phyloP scores from a whole-genome alignment of 495 filamentous ascomycete species.

The Aspergillus bridgeri region DNA sequence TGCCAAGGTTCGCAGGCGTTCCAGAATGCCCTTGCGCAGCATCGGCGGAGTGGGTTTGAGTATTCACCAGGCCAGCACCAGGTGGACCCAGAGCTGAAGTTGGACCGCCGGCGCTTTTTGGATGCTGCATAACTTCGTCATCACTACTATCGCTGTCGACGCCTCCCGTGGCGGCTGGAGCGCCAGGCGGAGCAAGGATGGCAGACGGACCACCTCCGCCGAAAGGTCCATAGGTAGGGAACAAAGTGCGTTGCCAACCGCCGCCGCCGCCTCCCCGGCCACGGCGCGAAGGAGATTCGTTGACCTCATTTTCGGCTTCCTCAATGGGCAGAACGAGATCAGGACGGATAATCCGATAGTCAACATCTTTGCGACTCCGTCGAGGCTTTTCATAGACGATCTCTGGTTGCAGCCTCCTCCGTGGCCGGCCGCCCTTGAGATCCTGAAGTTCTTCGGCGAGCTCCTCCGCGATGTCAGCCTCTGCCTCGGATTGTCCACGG shows the following conservation, averaged over 20 bases:
- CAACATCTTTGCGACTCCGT: conserved; percentile 56
- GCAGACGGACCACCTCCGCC: conserved; percentile 74
- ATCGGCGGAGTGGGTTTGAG: conserved; percentile 65
- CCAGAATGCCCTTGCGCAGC: conserved; percentile 57
- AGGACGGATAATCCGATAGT: conserved; percentile 74
- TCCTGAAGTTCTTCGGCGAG: conserved; percentile 75
- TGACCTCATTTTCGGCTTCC: conserved; percentile 62
- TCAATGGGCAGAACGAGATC: conserved; percentile 63
- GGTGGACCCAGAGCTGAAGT: conserved; percentile 59
- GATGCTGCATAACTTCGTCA: conserved; percentile 65
- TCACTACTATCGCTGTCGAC: conserved; percentile 96
- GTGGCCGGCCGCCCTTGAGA: conserved; percentile 53
- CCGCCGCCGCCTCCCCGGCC: conserved; percentile 51
- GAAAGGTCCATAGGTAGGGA: conserved; percentile 86
- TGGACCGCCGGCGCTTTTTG: conserved; percentile 51
- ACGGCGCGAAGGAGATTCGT: conserved; percentile 63
- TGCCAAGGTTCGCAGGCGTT: conserved; percentile 82
- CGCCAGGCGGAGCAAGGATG: conserved; percentile 74
- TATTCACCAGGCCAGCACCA: conserved; percentile 47
- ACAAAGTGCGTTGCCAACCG: conserved; percentile 70
- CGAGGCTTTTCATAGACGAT: conserved; percentile 57
- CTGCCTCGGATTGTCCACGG: conserved; percentile 50
- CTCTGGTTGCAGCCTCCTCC: conserved; percentile 50
- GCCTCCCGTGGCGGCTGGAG: conserved; percentile 64
- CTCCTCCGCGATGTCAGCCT: conserved; percentile 60